These are phyloP conservation scores for Ricinus communis DNA, from an alignment of 345 rosid genomes.

Conservation along the genomic window DNA sequence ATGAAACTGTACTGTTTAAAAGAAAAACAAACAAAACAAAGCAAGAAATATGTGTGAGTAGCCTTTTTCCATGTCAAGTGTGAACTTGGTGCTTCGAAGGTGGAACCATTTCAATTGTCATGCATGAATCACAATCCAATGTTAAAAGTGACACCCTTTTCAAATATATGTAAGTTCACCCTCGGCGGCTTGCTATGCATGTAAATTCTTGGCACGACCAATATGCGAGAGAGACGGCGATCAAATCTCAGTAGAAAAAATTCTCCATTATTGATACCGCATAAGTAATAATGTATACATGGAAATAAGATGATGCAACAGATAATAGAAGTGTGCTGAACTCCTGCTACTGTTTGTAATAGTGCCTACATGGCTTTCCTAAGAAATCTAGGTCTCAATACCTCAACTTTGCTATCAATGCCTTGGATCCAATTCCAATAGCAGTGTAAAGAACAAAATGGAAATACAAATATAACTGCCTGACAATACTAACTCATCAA, in stretches of 20 bases:
- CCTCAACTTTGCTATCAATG: background rate
- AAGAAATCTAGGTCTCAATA: background rate
- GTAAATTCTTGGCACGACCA: background rate
- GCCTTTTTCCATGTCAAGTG: background rate
- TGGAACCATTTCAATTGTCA: too few relatives aligned
- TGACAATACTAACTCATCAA: slow-evolving; percentile 21
- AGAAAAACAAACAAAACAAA: too few relatives aligned
- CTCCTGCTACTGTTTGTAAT: background rate
- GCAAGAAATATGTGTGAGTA: background rate
- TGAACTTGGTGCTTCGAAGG: background rate
- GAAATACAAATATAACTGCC: slow-evolving; percentile 19
- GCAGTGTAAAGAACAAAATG: background rate
- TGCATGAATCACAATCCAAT: too few relatives aligned
- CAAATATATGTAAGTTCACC: background rate
- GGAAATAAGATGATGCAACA: background rate
- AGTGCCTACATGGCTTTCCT: slow-evolving; percentile 2
- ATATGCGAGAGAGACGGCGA: background rate
- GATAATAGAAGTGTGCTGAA: background rate
- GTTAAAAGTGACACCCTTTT: too few relatives aligned
- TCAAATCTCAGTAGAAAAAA: background rate
- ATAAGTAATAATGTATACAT: background rate
- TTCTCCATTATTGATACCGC: background rate
- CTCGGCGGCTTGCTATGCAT: background rate
- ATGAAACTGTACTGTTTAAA: too few relatives aligned
- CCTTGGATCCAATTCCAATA: slow-evolving; percentile 12